phyloP scores from a whole-genome alignment of 257 asterid genomes.

The Knoxia roxburghii region DNA sequence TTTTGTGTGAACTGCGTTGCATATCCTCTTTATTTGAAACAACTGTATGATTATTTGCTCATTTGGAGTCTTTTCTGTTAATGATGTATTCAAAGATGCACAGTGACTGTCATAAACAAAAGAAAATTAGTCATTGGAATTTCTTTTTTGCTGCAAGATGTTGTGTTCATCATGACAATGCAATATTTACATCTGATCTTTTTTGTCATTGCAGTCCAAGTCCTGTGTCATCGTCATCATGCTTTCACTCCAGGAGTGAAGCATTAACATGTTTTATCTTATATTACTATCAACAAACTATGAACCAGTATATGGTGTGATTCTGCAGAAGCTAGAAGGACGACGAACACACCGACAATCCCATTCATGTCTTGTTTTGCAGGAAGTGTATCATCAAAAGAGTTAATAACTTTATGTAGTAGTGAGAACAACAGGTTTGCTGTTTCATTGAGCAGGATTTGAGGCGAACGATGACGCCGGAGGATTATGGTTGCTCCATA shows the following conservation, averaged over 20 bases:
- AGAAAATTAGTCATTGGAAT: constrained; percentile 11
- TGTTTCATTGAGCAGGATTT: constrained; percentile 26
- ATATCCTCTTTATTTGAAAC: not conserved
- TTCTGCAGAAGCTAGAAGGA: constrained; percentile 19
- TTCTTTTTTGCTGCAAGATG: constrained; percentile 12
- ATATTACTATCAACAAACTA: constrained; percentile 11
- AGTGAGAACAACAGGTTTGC: constrained; percentile 4
- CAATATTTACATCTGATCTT: constrained; percentile 22
- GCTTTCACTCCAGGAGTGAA: constrained; percentile 8
- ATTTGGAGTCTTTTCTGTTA: too few species aligned
- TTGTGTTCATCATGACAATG: constrained; percentile 12
- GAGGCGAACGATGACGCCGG: constrained; percentile 31
- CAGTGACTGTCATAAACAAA: not conserved
- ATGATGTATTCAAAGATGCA: too few species aligned
- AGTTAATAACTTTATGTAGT: constrained; percentile 5
- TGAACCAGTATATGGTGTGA: constrained; percentile 6
- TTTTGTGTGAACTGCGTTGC: too few species aligned
- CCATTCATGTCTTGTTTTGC: constrained; percentile 24
- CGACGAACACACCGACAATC: too few species aligned
- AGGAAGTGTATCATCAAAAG: constrained; percentile 10
- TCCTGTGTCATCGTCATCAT: constrained; percentile 10
- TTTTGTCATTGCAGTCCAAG: constrained; percentile 1
- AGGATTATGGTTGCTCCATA: constrained; percentile 34
- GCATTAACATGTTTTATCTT: constrained; percentile 10
- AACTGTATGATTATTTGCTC: not conserved